These are phyloP conservation scores for Coemansia sp. DNA, from an alignment of 192 early-diverging fungal species.

Conservation along the genomic window DNA sequence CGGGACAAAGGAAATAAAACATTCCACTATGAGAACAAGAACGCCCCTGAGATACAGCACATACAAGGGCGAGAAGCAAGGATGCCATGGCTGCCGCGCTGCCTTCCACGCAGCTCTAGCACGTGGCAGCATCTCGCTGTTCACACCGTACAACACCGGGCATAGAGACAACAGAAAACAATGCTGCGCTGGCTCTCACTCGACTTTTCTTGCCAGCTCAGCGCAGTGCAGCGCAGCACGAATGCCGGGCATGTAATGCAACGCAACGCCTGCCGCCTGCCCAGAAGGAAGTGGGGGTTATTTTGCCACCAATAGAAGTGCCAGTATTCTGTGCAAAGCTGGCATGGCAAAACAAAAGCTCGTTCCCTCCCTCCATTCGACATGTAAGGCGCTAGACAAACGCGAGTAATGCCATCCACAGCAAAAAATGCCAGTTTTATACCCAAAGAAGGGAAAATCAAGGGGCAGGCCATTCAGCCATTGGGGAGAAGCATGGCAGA, in stretches of 20 bases:
- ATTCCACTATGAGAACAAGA: neutral
- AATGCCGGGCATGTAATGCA: constrained; percentile 1
- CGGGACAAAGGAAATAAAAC: neutral
- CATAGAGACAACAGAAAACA: neutral
- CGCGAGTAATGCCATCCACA: neutral
- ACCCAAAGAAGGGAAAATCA: neutral
- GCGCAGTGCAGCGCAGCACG: neutral
- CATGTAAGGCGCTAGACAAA: neutral
- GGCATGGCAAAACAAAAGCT: no score
- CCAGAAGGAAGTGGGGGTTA: neutral
- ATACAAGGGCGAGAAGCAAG: neutral
- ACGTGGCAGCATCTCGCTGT: neutral
- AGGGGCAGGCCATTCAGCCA: neutral
- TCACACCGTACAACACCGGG: neutral
- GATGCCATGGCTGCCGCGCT: neutral
- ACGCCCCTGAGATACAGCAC: neutral
- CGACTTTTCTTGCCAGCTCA: neutral
- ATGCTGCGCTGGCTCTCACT: neutral
- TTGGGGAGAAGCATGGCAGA: neutral
- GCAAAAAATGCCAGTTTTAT: neutral
- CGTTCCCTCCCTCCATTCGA: no score
- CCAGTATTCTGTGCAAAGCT: no score
- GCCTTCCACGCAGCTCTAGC: neutral
- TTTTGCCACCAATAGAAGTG: neutral
- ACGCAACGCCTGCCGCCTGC: neutral